phyloP scores from a whole-genome alignment of 495 filamentous ascomycete species.

The Penicillium pulvis region DNA sequence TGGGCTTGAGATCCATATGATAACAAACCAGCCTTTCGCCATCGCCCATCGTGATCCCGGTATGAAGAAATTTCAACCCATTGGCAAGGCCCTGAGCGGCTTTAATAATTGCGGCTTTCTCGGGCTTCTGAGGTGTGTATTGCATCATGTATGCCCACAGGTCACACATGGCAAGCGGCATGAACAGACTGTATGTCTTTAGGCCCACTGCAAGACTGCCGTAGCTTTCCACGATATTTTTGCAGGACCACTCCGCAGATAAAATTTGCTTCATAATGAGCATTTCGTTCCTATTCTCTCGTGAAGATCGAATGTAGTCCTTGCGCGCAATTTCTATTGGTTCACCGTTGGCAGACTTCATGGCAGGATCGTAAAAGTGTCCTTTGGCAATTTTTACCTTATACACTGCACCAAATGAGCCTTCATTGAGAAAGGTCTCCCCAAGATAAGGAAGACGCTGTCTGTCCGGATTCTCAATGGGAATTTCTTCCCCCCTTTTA shows the following conservation, averaged over 20 bases:
- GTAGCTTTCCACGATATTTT: constrained; percentile 36
- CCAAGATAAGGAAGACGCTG: constrained; percentile 37
- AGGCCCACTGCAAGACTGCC: constrained; percentile 32
- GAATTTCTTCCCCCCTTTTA: constrained; percentile 26
- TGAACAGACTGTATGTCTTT: constrained; percentile 37
- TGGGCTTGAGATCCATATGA: constrained; percentile 43
- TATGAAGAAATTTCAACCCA: constrained; percentile 39
- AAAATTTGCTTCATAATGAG: constrained; percentile 36
- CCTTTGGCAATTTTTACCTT: constrained; percentile 35
- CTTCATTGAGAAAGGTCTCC: constrained; percentile 20
- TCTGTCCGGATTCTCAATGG: constrained; percentile 16
- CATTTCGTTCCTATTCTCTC: constrained; percentile 17
- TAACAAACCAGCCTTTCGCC: constrained; percentile 34
- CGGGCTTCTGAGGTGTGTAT: constrained; percentile 1
- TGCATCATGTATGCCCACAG: constrained; percentile 33
- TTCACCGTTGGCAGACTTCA: constrained; percentile 14
- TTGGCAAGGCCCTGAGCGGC: constrained; percentile 32
- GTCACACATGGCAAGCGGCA: constrained; percentile 39
- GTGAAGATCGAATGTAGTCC: constrained; percentile 4
- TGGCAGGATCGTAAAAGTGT: constrained; percentile 28
- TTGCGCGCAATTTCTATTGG: constrained; percentile 11
- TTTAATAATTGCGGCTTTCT: constrained; percentile 28
- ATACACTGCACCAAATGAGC: constrained; percentile 33
- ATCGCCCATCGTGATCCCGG: constrained; percentile 24
- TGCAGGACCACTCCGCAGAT: constrained; percentile 18